Conservation (phyloP, 106 monocot genomes). For the Acorus gramineus region DNA sequence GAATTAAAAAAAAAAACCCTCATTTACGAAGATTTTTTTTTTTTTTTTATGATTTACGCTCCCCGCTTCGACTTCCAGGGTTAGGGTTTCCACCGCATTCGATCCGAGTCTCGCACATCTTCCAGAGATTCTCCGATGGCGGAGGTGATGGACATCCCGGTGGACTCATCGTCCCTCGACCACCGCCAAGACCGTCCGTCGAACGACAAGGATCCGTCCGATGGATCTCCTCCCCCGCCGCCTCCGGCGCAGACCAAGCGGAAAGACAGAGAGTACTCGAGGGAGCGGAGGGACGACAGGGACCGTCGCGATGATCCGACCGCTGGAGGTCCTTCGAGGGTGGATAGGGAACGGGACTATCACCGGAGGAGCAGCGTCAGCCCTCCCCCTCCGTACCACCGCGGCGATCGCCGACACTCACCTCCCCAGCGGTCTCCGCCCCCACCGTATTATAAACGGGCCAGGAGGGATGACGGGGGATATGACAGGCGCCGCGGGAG, state of each 20-base stretch:
- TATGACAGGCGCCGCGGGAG: slow-evolving; percentile 59
- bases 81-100: no score
- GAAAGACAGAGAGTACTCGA: slow-evolving; percentile 31
- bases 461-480: slow-evolving; percentile 75
- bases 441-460: slow-evolving; percentile 42
- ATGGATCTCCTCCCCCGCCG: slow-evolving; percentile 36
- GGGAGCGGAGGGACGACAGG: slow-evolving; percentile 40
- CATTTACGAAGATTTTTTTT: no score
- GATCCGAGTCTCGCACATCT: no score
- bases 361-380: slow-evolving; percentile 60
- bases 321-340: slow-evolving; percentile 5
- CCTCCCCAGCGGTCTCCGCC: slow-evolving; percentile 15
- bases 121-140: slow-evolving; percentile 22
- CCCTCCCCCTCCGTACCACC: slow-evolving; percentile 60
- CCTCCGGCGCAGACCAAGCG: slow-evolving; percentile 25
- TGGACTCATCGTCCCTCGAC: slow-evolving; percentile 26
- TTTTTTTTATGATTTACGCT: no score
- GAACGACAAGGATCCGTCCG: slow-evolving; percentile 11
- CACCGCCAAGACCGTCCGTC: slow-evolving; percentile 19
- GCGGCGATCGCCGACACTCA: slow-evolving; percentile 48
- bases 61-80: no score
- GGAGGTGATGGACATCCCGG: slow-evolving; percentile 49
- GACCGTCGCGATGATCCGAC: slow-evolving; percentile 13
- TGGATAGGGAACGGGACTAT: slow-evolving; percentile 45
- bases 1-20: no score